These are phyloP conservation scores for Amanita thiersii DNA, from an alignment of 768 basidiomycete species.

Conservation along the genomic window DNA sequence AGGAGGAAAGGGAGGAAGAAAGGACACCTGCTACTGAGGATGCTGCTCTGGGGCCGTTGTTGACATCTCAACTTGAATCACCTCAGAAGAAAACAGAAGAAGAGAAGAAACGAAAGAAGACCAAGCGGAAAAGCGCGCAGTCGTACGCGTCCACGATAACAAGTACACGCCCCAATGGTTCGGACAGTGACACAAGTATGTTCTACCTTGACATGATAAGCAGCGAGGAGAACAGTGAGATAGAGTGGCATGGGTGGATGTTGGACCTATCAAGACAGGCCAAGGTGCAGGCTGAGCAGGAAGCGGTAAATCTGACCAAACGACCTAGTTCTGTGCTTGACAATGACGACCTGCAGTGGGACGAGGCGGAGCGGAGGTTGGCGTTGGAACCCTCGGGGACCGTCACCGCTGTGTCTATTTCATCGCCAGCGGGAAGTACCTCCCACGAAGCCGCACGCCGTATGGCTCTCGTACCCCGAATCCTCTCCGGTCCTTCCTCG, in stretches of 20 bases:
- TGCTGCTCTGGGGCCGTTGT: too few species aligned
- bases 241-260: constrained; percentile 56
- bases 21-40: not conserved
- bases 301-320: not conserved
- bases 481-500: too few species aligned
- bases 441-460: too few species aligned
- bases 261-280: constrained; percentile 33
- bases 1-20: not conserved
- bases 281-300: constrained; percentile 11
- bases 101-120: not conserved
- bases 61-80: too few species aligned
- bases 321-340: not conserved
- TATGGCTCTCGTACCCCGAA: too few species aligned
- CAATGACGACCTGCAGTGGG: not conserved
- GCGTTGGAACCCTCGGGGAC: constrained; percentile 1
- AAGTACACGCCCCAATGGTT: not conserved
- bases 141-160: not conserved
- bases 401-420: not conserved
- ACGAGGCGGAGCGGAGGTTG: not conserved
- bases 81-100: not conserved
- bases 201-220: not conserved
- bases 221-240: constrained; percentile 31
- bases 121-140: not conserved
- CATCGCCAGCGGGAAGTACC: not conserved
- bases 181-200: not conserved